Evolutionary conservation across 768 basidiomycete genomes (phyloP), one percentile per base, ranked within the genome.

Genomic region (Austroboletus eburneus): DNA sequence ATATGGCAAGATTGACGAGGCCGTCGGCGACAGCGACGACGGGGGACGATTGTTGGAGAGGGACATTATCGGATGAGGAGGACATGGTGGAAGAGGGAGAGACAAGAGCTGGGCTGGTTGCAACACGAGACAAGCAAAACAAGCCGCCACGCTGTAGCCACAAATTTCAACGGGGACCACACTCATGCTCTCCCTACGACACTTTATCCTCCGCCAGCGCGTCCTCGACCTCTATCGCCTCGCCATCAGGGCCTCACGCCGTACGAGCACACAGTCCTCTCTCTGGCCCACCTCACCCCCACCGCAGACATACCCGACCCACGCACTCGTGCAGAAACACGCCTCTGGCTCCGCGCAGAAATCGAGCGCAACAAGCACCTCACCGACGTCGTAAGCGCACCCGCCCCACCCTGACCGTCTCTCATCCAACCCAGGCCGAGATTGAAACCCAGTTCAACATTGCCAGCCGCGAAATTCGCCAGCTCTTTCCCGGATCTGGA

Each of bases 321-420:
- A 43, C 59, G 61, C 47, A 72, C 83, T 23, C 76, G 87, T 49
- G 64, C 65, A 49, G 87, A 90, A 56, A 87, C 87, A 0, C 65
- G 88, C 7, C 57, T 62, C 18, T 91, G 87, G 85, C 78, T 90
- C 63, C 80, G 88, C 23, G 58, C 68, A 40, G 86, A 89, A 64
- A 78, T 90, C 54, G 82, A 87, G 58, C 70, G 79, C 48, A 81
- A 80, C 55, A 74, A 64, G 48, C 61, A 80, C 57, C 57, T 86
- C 33, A 62, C 71, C 10, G 82, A 89, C 58, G 62, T 71, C 51
- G 87, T 89, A 56, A 58, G 64, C 39, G 1, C 25, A 10, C 39
- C 33, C 18, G 5, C 8, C 37, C n/a, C 9, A 10, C 21, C 25
- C 21, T 13, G 38, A 27, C 22, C 42, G 17, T 18, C 5, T 48